Base-by-base conservation (phyloP, 1,284 basidiomycete species). In the Apiotrichum sp. region DNA sequence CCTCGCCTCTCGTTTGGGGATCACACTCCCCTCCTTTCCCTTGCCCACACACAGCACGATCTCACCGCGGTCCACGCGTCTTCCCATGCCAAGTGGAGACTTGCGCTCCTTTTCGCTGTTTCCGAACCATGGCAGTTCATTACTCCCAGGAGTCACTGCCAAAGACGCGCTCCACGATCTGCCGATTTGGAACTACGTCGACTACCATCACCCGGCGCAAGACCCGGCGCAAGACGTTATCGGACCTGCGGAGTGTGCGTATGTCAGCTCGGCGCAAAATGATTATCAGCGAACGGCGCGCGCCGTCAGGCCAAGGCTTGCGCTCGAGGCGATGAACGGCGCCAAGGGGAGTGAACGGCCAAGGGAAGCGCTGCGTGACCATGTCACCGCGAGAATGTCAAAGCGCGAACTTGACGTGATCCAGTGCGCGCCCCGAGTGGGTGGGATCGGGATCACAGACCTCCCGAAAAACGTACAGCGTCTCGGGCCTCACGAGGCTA, bases 11-110 rank as follows among this genome's bases (percentile, higher is more conserved):
- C 50, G 58, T 11, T 10, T 35, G 0, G 70, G 68, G 1, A 13
- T 69, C 1, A 55, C 59, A 0, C 57, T 72, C 8, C 68, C 69
- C 0, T 10, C 49, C 1, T 64, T 67, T 8, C 70, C 70, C 0
- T 2, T 14, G 3, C 66, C 70, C 3, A 65, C 63, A 2, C 69
- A 71, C 43, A 59, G 62, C 6, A 65, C 43, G 3, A 3, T 29
- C 62, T 64, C 1, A 14, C 8, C 50, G 1, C 51, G n/a, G 32
- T 48, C 41, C 1, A 66, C 59, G 3, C 11, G 51, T 13, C 59
- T 69, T 36, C 31, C 40, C 1, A 22, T 61, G 10, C 29, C 29
- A 29, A 61, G 58, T 35, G 33, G 49, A 2, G 3, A 3, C 8
- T 5, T 16, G 36, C 14, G 7, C 16, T 14, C 32, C 7, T 43